phyloP scores from a whole-genome alignment of 148 eudicot genomes.

The Polygonum aviculare region DNA sequence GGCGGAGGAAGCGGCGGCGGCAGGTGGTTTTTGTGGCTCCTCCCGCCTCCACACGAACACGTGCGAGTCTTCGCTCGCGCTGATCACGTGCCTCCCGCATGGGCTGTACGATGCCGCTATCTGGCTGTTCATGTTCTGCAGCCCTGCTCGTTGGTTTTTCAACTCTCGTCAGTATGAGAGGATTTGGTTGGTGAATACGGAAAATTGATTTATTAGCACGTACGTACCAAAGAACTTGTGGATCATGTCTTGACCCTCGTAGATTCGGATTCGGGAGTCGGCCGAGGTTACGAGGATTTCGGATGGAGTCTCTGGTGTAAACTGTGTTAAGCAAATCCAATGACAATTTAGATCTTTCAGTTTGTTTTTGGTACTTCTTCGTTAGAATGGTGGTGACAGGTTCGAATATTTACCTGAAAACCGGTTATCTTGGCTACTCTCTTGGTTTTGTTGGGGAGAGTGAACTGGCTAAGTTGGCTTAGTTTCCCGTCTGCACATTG shows the following conservation, averaged over 20 bases:
- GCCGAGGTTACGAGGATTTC: conserved; percentile 89
- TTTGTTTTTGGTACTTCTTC: not conserved
- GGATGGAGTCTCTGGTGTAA: conserved; percentile 80
- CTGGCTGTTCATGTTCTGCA: conserved; percentile 67
- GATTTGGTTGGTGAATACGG: too few relatives aligned
- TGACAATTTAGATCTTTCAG: not conserved
- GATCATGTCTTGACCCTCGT: conserved; percentile 67
- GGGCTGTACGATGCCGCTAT: conserved; percentile 69
- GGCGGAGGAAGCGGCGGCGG: conserved; percentile 31
- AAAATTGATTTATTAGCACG: not conserved
- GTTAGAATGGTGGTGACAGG: not conserved
- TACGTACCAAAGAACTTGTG: conserved; percentile 77
- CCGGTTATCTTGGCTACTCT: conserved; percentile 9
- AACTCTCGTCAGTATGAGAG: too few relatives aligned
- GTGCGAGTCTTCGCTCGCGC: conserved; percentile 90
- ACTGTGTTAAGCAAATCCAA: conserved; percentile 26
- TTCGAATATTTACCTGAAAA: conserved; percentile 2
- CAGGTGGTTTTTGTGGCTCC: conserved; percentile 51
- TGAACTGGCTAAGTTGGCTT: not conserved
- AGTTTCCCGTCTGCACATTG: conserved; percentile 5
- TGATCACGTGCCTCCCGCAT: conserved; percentile 65
- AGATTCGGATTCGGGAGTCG: conserved; percentile 82
- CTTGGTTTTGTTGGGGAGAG: conserved; percentile 20
- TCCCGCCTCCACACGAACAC: conserved; percentile 87
- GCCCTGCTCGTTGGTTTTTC: not conserved